phyloP scores from a whole-genome alignment of 1,284 basidiomycete genomes.

The Ceratorhiza oryzae-sativae region DNA sequence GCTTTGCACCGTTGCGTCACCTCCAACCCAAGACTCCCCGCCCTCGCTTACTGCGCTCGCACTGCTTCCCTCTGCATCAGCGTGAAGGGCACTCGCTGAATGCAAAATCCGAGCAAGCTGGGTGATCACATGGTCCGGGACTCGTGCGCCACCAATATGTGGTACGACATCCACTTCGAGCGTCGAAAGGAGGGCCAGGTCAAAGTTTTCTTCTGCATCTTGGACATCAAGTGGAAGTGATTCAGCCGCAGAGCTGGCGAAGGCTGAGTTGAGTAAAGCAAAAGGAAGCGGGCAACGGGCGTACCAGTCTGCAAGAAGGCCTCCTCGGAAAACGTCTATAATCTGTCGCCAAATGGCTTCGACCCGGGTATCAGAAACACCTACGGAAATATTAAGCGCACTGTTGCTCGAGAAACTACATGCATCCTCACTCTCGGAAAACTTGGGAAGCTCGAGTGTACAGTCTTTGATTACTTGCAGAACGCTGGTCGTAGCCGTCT shows the following conservation, averaged over 20 bases:
- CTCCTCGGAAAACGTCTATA: conserved; percentile 83
- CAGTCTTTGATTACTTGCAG: conserved; percentile 72
- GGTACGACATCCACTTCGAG: conserved; percentile 83
- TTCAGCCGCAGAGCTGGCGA: conserved; percentile 59
- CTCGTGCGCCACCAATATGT: conserved; percentile 68
- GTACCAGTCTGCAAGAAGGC: conserved; percentile 85
- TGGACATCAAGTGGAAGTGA: conserved; percentile 67
- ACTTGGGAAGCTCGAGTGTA: conserved; percentile 57
- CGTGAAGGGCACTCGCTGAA: conserved; percentile 77
- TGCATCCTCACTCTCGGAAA: conserved; percentile 56
- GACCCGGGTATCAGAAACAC: conserved; percentile 64
- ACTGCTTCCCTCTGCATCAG: neutral
- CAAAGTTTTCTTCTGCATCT: conserved; percentile 86
- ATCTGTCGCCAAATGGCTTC: conserved; percentile 86
- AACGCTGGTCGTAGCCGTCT: conserved; percentile 81
- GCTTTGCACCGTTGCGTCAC: conserved; percentile 67
- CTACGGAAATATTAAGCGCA: conserved; percentile 50
- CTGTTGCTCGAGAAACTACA: neutral
- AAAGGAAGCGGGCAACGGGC: conserved; percentile 45
- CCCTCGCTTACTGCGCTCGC: conserved; percentile 47
- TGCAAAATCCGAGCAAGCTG: conserved; percentile 77
- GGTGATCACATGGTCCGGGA: conserved; percentile 76
- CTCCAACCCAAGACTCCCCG: conserved; percentile 47
- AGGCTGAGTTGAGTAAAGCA: neutral
- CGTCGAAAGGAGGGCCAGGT: conserved; percentile 78